These are phyloP conservation scores for Puccinia hordei DNA, from an alignment of 1,284 basidiomycete genomes.

Conservation along the genomic window DNA sequence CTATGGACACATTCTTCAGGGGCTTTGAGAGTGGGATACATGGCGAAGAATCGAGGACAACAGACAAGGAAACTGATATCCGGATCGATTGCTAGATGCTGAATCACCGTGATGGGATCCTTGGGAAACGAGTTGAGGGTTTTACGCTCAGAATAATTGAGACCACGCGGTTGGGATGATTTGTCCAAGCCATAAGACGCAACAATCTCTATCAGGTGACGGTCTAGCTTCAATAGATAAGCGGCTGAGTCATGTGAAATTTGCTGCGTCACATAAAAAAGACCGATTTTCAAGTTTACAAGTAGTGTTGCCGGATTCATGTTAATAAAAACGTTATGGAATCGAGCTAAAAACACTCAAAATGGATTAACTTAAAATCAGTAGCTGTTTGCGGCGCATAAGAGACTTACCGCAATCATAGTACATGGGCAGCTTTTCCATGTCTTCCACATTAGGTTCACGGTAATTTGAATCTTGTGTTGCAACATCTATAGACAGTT, in stretches of 20 bases:
- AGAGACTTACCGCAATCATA: neutral
- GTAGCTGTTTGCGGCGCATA: too few species aligned
- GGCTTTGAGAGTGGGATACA: conserved; percentile 29
- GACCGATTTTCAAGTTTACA: neutral
- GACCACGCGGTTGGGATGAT: neutral
- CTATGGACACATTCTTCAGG: conserved; percentile 22
- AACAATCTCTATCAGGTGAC: conserved; percentile 1
- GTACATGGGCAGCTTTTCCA: neutral
- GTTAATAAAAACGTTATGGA: neutral
- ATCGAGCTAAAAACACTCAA: neutral
- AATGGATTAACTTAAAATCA: too few species aligned
- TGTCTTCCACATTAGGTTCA: neutral
- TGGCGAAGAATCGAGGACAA: conserved; percentile 30
- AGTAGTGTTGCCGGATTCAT: neutral
- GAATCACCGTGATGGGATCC: conserved; percentile 3
- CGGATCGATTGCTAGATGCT: conserved; percentile 20
- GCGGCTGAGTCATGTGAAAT: neutral
- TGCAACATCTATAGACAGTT: too few species aligned
- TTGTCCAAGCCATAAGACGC: neutral
- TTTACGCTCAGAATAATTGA: conserved; percentile 4
- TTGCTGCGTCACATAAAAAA: neutral
- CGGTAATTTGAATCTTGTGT: neutral
- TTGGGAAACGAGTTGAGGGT: conserved; percentile 1
- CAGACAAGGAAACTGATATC: conserved; percentile 6
- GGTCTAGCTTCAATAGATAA: conserved; percentile 6